Evolutionary conservation across 305 asterid genomes (phyloP).

Genomic region (Rubia tinctorum): DNA sequence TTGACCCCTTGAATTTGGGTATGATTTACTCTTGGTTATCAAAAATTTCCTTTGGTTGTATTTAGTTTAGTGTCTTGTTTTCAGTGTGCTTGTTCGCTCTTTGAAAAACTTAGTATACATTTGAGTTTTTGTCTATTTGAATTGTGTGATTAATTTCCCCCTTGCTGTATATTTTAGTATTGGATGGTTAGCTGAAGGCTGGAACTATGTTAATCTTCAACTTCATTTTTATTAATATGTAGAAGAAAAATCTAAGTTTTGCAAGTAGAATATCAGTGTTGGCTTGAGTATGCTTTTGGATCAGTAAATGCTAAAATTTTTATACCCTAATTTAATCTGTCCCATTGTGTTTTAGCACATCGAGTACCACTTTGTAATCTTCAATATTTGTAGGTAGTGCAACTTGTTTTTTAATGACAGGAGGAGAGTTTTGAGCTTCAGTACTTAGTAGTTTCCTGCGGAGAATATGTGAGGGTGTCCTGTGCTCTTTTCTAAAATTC

Average conservation of each 20-base stretch:
- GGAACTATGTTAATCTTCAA: neutral
- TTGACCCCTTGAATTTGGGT: slow-evolving; percentile 43
- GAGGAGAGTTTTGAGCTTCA: neutral
- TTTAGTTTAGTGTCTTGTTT: neutral
- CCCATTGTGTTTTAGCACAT: neutral
- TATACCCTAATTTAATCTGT: too few species aligned
- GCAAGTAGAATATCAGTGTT: neutral
- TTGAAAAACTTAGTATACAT: neutral
- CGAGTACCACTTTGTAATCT: neutral
- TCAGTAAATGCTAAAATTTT: neutral
- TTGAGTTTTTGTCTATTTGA: neutral
- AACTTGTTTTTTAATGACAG: neutral
- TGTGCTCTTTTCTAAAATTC: neutral
- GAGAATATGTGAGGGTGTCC: neutral
- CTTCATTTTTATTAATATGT: neutral
- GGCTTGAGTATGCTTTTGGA: neutral
- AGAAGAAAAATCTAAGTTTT: neutral
- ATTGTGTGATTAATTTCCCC: neutral
- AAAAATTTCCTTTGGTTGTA: neutral
- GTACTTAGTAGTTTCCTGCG: neutral
- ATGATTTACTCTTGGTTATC: neutral
- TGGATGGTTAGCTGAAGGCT: neutral
- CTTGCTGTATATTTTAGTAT: neutral
- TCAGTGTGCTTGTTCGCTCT: neutral
- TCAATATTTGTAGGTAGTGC: neutral